Conservation (phyloP, 257 asterid genomes). For the Solanum virginianum region DNA sequence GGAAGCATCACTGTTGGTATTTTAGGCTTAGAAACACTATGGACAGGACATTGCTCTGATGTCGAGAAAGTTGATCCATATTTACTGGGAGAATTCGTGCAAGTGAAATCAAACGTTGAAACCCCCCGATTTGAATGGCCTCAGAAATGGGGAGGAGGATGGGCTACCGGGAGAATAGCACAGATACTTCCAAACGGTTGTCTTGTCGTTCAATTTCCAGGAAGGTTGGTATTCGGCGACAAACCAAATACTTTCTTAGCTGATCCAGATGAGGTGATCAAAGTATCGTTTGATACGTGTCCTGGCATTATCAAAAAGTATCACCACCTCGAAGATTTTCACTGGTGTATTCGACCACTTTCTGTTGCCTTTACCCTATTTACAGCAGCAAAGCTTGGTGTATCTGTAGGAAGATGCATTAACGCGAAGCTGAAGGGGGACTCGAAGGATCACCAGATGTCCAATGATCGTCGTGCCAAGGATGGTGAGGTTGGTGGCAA, state of each 20-base stretch:
- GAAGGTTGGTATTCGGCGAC: slow-evolving; percentile 24
- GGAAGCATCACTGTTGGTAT: slow-evolving; percentile 32
- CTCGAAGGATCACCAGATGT: background rate
- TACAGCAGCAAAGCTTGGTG: slow-evolving; percentile 27
- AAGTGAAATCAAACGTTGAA: slow-evolving; percentile 23
- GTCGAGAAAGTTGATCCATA: slow-evolving; percentile 25
- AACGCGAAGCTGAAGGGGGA: slow-evolving; percentile 2
- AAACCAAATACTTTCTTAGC: slow-evolving; percentile 25
- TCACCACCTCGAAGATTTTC: slow-evolving; percentile 47
- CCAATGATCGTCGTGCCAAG: background rate
- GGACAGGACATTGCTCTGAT: slow-evolving; percentile 45
- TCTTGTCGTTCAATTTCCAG: slow-evolving; percentile 41
- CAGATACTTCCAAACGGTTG: slow-evolving; percentile 52
- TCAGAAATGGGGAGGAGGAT: slow-evolving; percentile 24
- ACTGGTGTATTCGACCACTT: slow-evolving; percentile 53
- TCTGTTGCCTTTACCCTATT: slow-evolving; percentile 21
- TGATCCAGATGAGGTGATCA: slow-evolving; percentile 50
- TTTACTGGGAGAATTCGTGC: slow-evolving; percentile 33
- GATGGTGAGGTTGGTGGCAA: slow-evolving; percentile 9
- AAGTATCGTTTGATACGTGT: slow-evolving; percentile 38
- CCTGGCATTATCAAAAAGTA: slow-evolving; percentile 43
- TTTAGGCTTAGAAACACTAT: slow-evolving; percentile 39
- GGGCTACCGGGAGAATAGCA: slow-evolving; percentile 44
- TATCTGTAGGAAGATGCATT: slow-evolving; percentile 25
- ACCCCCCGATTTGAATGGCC: slow-evolving; percentile 53